These are phyloP conservation scores for Fusarium protoensiforme DNA, from an alignment of 2,329 filamentous ascomycete genomes.

Conservation along the genomic window DNA sequence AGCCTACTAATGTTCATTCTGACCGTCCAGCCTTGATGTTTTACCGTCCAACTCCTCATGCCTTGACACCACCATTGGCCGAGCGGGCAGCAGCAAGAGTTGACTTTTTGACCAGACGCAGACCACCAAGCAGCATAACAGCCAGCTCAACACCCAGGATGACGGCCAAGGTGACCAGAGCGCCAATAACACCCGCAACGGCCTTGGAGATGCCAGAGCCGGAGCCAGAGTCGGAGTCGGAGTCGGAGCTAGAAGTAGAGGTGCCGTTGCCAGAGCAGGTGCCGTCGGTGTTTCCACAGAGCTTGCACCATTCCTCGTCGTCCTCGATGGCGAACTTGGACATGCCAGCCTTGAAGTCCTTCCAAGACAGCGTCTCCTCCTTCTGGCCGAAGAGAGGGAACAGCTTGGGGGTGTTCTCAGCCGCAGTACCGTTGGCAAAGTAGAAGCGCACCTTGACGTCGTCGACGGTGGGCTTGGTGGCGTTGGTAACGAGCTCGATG, in stretches of 20 bases:
- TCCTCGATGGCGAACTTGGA: slow-evolving; percentile 73
- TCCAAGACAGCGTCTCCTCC: slow-evolving; percentile 71
- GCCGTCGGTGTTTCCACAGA: slow-evolving; percentile 79
- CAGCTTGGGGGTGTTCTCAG: slow-evolving; percentile 59
- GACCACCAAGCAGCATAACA: slow-evolving; percentile 55
- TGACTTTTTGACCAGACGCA: slow-evolving; percentile 62
- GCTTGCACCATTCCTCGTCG: slow-evolving; percentile 76
- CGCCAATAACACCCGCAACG: slow-evolving; percentile 86
- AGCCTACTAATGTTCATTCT: not conserved
- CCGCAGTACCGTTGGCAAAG: slow-evolving; percentile 69
- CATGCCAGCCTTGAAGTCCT: slow-evolving; percentile 73
- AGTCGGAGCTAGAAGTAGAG: slow-evolving; percentile 31
- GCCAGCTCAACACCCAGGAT: slow-evolving; percentile 59
- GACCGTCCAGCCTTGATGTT: not conserved
- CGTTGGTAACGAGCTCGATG: slow-evolving; percentile 77
- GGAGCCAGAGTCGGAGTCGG: slow-evolving; percentile 12
- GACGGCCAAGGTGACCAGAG: slow-evolving; percentile 69
- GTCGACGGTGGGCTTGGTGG: slow-evolving; percentile 54
- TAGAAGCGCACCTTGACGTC: slow-evolving; percentile 70
- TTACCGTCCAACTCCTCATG: slow-evolving; percentile 7
- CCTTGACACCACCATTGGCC: slow-evolving; percentile 36
- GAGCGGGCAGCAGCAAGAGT: slow-evolving; percentile 38
- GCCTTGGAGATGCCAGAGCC: slow-evolving; percentile 68
- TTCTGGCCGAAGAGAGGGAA: slow-evolving; percentile 71
- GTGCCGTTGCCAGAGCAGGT: slow-evolving; percentile 62